Evolutionary conservation across 371 early-diverging fungal species (phyloP).

Genomic region (Blakeslea trispora): DNA sequence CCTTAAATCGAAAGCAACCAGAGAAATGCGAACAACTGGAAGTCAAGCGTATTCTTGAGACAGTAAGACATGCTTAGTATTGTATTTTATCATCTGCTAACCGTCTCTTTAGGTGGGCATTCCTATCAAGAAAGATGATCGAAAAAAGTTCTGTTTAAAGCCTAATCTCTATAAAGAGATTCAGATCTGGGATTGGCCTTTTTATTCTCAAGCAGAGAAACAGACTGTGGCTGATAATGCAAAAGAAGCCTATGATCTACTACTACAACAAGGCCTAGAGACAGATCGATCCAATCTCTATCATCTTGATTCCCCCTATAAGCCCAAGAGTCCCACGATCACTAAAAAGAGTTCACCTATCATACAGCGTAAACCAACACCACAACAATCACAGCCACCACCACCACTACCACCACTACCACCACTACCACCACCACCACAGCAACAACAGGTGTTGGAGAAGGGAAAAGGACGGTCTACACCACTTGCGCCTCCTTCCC

Average conservation of each 20-base stretch:
- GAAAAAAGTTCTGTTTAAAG: constrained; percentile 22
- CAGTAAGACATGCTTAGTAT: constrained; percentile 1
- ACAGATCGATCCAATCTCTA: constrained; percentile 11
- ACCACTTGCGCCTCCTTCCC: neutral
- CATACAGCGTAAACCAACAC: neutral
- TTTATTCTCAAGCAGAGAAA: constrained; percentile 8
- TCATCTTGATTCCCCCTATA: constrained; percentile 10
- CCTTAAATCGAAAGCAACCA: constrained; percentile 7
- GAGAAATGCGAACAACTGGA: constrained; percentile 15
- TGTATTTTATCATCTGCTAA: too few relatives aligned
- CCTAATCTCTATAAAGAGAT: constrained; percentile 17
- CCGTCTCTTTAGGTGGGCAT: constrained; percentile 13
- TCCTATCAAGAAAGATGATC: constrained; percentile 12
- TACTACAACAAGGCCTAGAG: constrained; percentile 2
- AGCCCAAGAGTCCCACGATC: constrained; percentile 6
- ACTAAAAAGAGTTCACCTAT: constrained; percentile 1
- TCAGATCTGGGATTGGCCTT: constrained; percentile 23
- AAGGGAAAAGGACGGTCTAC: constrained; percentile 6
- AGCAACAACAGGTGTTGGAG: neutral
- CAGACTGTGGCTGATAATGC: constrained; percentile 13
- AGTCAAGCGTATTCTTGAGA: constrained; percentile 12
- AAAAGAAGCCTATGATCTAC: constrained; percentile 19
- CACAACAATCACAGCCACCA: too few relatives aligned
- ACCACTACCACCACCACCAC: too few relatives aligned
- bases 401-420: too few relatives aligned